Evolutionary conservation across 106 monocot genomes (phyloP).

Genomic region (Cymbidium sinense): DNA sequence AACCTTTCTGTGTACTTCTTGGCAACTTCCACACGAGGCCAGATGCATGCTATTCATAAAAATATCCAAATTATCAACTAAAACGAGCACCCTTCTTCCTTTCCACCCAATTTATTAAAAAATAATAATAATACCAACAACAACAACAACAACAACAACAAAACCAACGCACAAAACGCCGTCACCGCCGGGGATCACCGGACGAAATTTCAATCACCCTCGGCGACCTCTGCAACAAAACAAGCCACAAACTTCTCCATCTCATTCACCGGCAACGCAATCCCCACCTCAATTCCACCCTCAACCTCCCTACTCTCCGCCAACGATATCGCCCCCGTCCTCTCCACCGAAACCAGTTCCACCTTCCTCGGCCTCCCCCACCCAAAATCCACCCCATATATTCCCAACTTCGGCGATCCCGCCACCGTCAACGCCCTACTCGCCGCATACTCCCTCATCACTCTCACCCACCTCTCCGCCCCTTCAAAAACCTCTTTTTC

Average conservation of each 20-base stretch:
- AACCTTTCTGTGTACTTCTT: too few species aligned
- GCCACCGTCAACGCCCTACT: conserved; percentile 16
- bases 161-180: not conserved
- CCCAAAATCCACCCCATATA: conserved; percentile 30
- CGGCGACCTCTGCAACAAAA: conserved; percentile 5
- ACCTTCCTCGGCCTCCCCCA: conserved; percentile 26
- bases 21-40: too few species aligned
- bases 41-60: too few species aligned
- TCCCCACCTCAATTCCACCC: conserved; percentile 34
- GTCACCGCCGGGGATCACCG: not conserved
- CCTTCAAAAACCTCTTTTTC: conserved; percentile 9
- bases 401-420: conserved; percentile 22
- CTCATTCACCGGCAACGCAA: conserved; percentile 20
- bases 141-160: too few species aligned
- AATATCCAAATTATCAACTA: too few species aligned
- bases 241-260: conserved; percentile 21
- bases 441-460: not conserved
- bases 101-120: too few species aligned
- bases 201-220: not conserved
- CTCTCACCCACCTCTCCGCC: not conserved
- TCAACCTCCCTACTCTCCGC: conserved; percentile 29
- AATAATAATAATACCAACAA: too few species aligned
- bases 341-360: conserved; percentile 28
- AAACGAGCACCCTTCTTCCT: too few species aligned
- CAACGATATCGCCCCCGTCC: conserved; percentile 25